Evolutionary conservation across 2,329 filamentous ascomycete genomes (phyloP), one percentile per base, ranked within the genome.

Genomic region (Plenodomus tracheiphilus): DNA sequence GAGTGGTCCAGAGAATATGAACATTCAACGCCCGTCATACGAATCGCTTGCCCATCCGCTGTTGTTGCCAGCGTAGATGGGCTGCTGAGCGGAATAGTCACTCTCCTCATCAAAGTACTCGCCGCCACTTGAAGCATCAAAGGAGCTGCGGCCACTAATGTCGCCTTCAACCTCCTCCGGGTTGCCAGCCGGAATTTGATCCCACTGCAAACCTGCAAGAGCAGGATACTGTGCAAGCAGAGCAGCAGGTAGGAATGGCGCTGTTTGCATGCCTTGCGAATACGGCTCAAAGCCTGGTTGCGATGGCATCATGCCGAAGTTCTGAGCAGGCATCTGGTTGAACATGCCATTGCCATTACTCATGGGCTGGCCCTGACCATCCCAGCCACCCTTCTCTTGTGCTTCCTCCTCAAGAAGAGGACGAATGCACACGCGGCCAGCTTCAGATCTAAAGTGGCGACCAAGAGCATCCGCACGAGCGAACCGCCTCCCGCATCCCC

Each of bases 321-420:
- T 60, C 43, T 70, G 71, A 18, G 55, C 51, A 18, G 59, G 56
- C 53, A 70, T 66, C 13, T 58, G 62, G 15, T 49, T 55, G 44
- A 66, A 72, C 63, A 70, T 71, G 60, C 61, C 62, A 43, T 71
- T 85, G 80, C 75, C 62, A 32, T 64, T 67, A 46, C 61, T 62
- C 56, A 87, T 83, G 64, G 91, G 87, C 69, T 91, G 72, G 44
- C 60, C 62, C 53, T 77, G 73, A 45, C 72, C 68, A 6, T 69
- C 65, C 74, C 87, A 70, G 86, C 82, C 88, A 21, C 81, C 77
- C 39, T 88, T 85, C 65, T 95, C 89, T 28, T 91, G 81, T 64
- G 91, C 88, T 77, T 99, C 94, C 74, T 99, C 94, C 57, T 99
- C 94, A 1, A 99, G 81, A 11, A 99, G 77, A n/a, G 94, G 92